Evolutionary conservation across 2,329 filamentous ascomycete genomes (phyloP).

Genomic region (Cladorrhinum sp.): DNA sequence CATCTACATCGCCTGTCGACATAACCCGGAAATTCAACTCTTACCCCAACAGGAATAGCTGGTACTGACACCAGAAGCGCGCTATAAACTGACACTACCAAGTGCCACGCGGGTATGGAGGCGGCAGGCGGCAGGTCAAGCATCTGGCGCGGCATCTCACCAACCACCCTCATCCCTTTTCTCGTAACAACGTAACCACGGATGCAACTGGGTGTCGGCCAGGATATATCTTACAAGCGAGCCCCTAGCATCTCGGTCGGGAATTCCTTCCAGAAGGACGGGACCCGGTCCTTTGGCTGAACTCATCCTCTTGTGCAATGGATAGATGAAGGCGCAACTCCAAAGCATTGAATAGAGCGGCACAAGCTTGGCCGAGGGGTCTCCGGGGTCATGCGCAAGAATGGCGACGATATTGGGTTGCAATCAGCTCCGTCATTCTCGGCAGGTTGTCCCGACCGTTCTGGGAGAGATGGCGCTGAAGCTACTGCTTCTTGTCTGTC

Average conservation of each 20-base stretch:
- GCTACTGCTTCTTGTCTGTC: neutral
- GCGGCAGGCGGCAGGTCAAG: slow-evolving; percentile 1
- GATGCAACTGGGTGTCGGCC: neutral
- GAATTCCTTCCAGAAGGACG: slow-evolving; percentile 7
- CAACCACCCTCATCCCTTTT: neutral
- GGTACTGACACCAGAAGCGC: neutral
- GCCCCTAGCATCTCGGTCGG: slow-evolving; percentile 3
- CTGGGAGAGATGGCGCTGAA: slow-evolving; percentile 1
- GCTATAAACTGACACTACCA: neutral
- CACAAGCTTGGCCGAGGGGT: slow-evolving; percentile 11
- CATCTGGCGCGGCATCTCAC: slow-evolving; percentile 4
- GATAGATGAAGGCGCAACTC: slow-evolving; percentile 7
- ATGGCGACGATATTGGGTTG: neutral
- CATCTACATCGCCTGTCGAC: neutral
- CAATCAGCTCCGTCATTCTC: slow-evolving; percentile 3
- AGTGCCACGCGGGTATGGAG: slow-evolving; percentile 11
- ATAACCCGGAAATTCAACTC: neutral
- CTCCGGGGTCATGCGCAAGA: neutral
- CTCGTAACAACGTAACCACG: neutral
- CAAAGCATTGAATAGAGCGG: slow-evolving; percentile 16
- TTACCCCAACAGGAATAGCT: slow-evolving; percentile 11
- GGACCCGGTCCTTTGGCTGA: neutral
- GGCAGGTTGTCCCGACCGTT: neutral
- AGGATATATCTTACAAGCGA: slow-evolving; percentile 7
- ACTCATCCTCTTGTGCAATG: slow-evolving; percentile 4